phyloP scores from a whole-genome alignment of 805 yeast genomes.

The Cyberlindnera subsufficiens region DNA sequence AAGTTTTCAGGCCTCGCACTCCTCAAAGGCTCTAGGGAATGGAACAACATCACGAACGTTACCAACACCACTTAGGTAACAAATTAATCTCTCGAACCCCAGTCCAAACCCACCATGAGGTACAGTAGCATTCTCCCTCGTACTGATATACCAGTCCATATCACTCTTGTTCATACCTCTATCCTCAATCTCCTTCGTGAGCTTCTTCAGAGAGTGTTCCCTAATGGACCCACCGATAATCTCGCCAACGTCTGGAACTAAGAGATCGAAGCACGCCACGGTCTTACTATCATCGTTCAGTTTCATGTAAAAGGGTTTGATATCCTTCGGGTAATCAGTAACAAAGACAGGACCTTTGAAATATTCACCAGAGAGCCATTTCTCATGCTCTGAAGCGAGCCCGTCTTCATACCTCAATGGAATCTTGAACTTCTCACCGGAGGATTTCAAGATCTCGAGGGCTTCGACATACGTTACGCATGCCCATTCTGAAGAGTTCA shows the following conservation, averaged over 20 bases:
- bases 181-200: slow-evolving; percentile 43
- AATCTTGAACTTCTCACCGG: slow-evolving; percentile 31
- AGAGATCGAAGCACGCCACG: slow-evolving; percentile 84
- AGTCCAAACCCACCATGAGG: slow-evolving; percentile 98
- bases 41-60: slow-evolving; percentile 85
- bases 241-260: slow-evolving; percentile 91
- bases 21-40: slow-evolving; percentile 69
- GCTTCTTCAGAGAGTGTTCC: slow-evolving; percentile 52
- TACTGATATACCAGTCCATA: slow-evolving; percentile 74
- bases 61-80: slow-evolving; percentile 65
- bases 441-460: slow-evolving; percentile 39
- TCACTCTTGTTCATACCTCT: slow-evolving; percentile 50
- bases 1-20: slow-evolving; percentile 28
- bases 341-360: slow-evolving; percentile 78
- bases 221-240: slow-evolving; percentile 92
- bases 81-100: slow-evolving; percentile 84
- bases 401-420: slow-evolving; percentile 65
- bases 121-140: slow-evolving; percentile 70
- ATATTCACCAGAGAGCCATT: slow-evolving; percentile 71
- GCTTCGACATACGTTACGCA: slow-evolving; percentile 75
- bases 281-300: slow-evolving; percentile 42
- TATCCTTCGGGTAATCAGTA: slow-evolving; percentile 73
- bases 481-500: slow-evolving; percentile 54
- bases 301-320: slow-evolving; percentile 93
- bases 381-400: slow-evolving; percentile 82